Evolutionary conservation across 495 filamentous ascomycete genomes (phyloP), one percentile per base, ranked within the genome.

Genomic region (Aspergillus campestris): DNA sequence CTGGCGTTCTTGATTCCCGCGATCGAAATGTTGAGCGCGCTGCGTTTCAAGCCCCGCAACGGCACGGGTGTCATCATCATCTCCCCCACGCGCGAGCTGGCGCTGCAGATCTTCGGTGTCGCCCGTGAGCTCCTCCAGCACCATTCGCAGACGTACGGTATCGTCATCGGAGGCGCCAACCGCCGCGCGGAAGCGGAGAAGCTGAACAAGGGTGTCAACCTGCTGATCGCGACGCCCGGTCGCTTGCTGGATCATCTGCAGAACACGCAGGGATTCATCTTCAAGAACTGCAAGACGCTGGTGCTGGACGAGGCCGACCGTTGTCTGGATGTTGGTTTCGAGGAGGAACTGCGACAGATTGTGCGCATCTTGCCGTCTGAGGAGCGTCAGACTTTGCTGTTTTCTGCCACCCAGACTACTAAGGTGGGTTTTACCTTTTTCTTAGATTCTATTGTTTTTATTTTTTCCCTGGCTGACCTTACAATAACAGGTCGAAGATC

Each of bases 291-390:
- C 42, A 86, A 82, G 58, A 82, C 87, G 6, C 69, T 98, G 7
- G 78, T 97, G 33, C 92, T 95, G 35, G 66, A 95, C 56, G 89
- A 95, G 60, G 90, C 91, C 14, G 90, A 95, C 57, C 80, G 89
- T 38, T 97, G 96, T 48, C 71, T 98, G 29, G 92, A 98, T 70
- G 86, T 95, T 47, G 92, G 92, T 49, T 98, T 98, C 72, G 92
- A 98, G 58, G 94, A 97, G 55, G 92, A 98, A 64, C 95, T 95
- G 88, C 78, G 87, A 40, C 88, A 95, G 62, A 94, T 98, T 55
- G 79, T 97, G 61, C 95, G 95, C 71, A 94, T 98, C 42, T 73
- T 98, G 11, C 92, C 92, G 24, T 81, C 80, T 48, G 83, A 90
- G 31, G 84, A 91, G 45, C 74, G 94, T 33, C 92, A 98, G 59